phyloP scores from a whole-genome alignment of 1,139 yeast genomes.

The Suhomyces bribrorum region DNA sequence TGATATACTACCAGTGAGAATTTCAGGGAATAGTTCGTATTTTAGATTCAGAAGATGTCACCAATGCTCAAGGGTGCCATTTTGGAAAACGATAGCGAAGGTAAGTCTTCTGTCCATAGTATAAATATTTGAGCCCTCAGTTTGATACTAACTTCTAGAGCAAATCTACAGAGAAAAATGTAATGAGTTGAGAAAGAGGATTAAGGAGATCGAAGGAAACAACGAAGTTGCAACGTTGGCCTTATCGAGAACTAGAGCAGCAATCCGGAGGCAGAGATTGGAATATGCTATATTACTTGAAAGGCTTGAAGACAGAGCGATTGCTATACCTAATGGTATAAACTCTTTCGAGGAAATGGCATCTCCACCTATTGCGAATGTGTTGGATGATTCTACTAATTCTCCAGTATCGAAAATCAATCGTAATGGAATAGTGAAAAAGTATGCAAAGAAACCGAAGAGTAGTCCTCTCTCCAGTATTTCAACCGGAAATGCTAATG shows the following conservation, averaged over 20 bases:
- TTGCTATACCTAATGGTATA: constrained; percentile 34
- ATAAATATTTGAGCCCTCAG: background rate
- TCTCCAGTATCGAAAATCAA: constrained; percentile 21
- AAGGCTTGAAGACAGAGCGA: constrained; percentile 64
- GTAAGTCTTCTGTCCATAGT: background rate
- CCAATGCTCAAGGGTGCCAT: constrained; percentile 1
- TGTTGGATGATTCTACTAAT: constrained; percentile 36
- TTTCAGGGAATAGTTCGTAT: background rate
- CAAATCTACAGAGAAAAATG: constrained; percentile 60
- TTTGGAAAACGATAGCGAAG: constrained; percentile 1
- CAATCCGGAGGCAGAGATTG: constrained; percentile 75
- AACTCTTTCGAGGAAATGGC: constrained; percentile 42
- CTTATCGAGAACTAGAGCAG: constrained; percentile 72
- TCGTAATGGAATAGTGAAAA: constrained; percentile 26
- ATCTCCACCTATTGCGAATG: constrained; percentile 43
- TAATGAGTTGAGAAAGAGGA: constrained; percentile 68
- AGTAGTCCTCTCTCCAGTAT: constrained; percentile 12
- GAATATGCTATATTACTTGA: constrained; percentile 83
- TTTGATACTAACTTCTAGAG: constrained; percentile 23
- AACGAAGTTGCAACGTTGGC: constrained; percentile 81
- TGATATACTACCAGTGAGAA: background rate
- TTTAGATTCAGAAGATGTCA: background rate
- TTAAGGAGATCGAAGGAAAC: constrained; percentile 72
- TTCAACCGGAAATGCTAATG: constrained; percentile 14
- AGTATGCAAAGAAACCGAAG: constrained; percentile 21